phyloP scores from a whole-genome alignment of 176 grass and related monocot genomes.

The Sorghum bicolor region DNA sequence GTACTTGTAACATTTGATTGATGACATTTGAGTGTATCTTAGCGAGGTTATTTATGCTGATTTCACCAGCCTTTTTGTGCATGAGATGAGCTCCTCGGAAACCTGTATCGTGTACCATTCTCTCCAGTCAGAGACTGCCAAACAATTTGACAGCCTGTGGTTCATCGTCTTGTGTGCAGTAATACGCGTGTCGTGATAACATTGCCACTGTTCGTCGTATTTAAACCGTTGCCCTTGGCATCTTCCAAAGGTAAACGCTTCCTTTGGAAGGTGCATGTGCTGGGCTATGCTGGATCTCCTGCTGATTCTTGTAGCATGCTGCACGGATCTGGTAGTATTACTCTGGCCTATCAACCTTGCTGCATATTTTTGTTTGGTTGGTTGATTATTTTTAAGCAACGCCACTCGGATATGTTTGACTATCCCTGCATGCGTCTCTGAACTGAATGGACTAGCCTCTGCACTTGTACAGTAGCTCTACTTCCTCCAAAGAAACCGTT shows the following conservation, averaged over 20 bases:
- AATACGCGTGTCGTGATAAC: background rate
- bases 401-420: background rate
- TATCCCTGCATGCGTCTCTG: background rate
- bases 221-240: background rate
- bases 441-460: conserved; percentile 9
- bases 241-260: background rate
- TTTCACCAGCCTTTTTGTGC: background rate
- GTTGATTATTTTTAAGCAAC: background rate
- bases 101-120: background rate
- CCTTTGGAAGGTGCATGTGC: too few species aligned
- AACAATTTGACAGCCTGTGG: too few species aligned
- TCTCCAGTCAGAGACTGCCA: too few species aligned
- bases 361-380: background rate
- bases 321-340: background rate
- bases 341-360: too few species aligned
- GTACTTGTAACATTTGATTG: background rate
- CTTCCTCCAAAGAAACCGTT: background rate
- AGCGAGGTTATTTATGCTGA: background rate
- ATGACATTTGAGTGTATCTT: conserved; percentile 12
- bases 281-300: background rate
- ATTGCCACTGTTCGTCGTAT: background rate
- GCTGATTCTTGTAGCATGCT: background rate
- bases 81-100: too few species aligned
- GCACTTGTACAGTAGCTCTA: background rate
- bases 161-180: background rate